A percentile compares a stretch with the other conserved stretches of the same genome.
phyloP scores from a whole-genome alignment of 2,329 filamentous ascomycete species.

The Pseudonectria buxi region DNA sequence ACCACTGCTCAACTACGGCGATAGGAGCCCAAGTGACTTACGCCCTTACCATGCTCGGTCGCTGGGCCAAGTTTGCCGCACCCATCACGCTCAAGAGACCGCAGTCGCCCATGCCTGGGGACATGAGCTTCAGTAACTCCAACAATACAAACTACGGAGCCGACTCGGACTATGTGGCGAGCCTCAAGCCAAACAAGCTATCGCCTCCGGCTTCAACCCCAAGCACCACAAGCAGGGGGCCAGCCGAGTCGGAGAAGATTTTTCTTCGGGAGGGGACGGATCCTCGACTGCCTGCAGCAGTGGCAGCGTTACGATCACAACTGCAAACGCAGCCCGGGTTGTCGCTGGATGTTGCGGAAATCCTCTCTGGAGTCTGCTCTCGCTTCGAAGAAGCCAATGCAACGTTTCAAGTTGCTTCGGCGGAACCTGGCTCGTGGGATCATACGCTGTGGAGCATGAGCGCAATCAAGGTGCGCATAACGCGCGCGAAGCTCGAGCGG shows the following conservation, averaged over 20 bases:
- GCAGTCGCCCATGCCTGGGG: slow-evolving; percentile 18
- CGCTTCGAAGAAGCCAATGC: slow-evolving; percentile 39
- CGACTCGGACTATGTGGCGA: slow-evolving; percentile 16
- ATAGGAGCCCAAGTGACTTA: slow-evolving; percentile 42
- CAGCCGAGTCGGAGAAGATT: slow-evolving; percentile 12
- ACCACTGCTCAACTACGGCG: slow-evolving; percentile 40
- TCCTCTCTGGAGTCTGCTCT: slow-evolving; percentile 34
- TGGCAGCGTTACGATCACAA: slow-evolving; percentile 34
- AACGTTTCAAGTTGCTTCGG: slow-evolving; percentile 25
- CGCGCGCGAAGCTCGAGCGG: slow-evolving; percentile 38
- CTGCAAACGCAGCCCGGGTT: slow-evolving; percentile 39
- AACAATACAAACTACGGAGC: slow-evolving; percentile 14
- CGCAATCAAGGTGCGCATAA: slow-evolving; percentile 40
- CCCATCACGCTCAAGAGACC: slow-evolving; percentile 26
- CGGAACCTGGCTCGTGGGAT: slow-evolving; percentile 29
- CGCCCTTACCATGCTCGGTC: slow-evolving; percentile 42
- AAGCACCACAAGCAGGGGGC: slow-evolving; percentile 4
- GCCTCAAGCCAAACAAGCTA: slow-evolving; percentile 3
- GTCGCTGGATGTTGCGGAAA: slow-evolving; percentile 36
- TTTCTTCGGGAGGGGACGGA: slow-evolving; percentile 27
- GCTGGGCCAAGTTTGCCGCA: slow-evolving; percentile 43
- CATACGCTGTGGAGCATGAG: slow-evolving; percentile 44
- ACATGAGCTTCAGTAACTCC: slow-evolving; percentile 15
- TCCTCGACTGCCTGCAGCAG: slow-evolving; percentile 32
- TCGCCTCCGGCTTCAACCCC: slow-evolving; percentile 7